These are phyloP conservation scores for Tricharina praecox DNA, from an alignment of 495 filamentous ascomycete species.

Conservation along the genomic window DNA sequence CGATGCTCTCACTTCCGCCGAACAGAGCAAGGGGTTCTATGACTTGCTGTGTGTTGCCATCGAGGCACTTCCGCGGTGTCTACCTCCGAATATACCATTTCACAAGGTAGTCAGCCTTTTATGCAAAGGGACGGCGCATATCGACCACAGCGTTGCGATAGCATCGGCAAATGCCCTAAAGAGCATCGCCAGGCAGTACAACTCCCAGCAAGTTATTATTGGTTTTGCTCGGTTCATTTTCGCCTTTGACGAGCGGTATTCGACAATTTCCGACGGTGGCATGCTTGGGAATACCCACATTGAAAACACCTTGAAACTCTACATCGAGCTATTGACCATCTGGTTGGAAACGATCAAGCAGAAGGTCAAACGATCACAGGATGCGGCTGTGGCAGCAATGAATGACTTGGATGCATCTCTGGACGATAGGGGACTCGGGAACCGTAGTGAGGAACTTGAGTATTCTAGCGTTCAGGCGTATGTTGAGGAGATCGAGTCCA, in stretches of 20 bases:
- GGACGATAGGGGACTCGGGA: conserved; percentile 39
- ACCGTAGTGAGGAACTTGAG: conserved; percentile 58
- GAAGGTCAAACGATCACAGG: conserved; percentile 41
- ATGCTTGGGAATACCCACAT: conserved; percentile 93
- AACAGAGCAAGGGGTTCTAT: conserved; percentile 89
- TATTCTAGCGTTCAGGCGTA: conserved; percentile 72
- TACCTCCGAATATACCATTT: conserved; percentile 79
- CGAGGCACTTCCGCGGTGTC: conserved; percentile 79
- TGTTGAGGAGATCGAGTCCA: conserved; percentile 91
- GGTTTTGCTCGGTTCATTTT: conserved; percentile 95
- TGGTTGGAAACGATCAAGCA: conserved; percentile 93
- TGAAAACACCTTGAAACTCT: conserved; percentile 78
- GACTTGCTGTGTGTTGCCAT: conserved; percentile 91
- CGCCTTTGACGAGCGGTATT: conserved; percentile 90
- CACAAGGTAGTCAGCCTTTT: conserved; percentile 88
- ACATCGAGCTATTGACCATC: conserved; percentile 82
- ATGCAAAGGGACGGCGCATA: conserved; percentile 91
- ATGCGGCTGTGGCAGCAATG: conserved; percentile 43
- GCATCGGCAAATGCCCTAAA: conserved; percentile 88
- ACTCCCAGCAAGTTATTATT: conserved; percentile 91
- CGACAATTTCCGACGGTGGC: conserved; percentile 93
- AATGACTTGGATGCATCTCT: conserved; percentile 36
- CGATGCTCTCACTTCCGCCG: conserved; percentile 55
- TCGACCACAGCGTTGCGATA: conserved; percentile 76
- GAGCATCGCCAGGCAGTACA: conserved; percentile 80